These are phyloP conservation scores for Colletotrichum limetticola DNA, from an alignment of 2,329 filamentous ascomycete genomes.

Conservation along the genomic window DNA sequence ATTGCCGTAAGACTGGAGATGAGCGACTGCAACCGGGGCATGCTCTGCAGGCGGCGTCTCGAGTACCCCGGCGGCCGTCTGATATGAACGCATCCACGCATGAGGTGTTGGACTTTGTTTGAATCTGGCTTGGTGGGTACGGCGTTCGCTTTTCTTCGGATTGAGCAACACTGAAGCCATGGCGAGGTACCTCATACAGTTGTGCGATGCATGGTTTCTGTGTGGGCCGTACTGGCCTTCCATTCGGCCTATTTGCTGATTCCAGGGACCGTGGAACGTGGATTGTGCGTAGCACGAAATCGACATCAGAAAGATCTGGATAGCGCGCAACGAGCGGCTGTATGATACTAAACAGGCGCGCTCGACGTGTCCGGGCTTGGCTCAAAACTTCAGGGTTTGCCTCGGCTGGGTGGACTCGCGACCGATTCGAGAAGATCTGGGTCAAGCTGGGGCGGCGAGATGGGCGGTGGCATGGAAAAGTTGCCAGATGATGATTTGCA, in stretches of 20 bases:
- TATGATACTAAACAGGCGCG: not conserved
- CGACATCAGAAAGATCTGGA: constrained; percentile 26
- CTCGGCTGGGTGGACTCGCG: constrained; percentile 19
- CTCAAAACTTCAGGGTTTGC: not conserved
- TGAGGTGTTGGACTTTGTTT: not conserved
- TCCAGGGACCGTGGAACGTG: constrained; percentile 21
- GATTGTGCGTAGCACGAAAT: not conserved
- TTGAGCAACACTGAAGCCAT: not conserved
- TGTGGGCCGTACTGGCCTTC: not conserved
- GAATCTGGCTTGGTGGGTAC: not conserved
- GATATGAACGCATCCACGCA: not conserved
- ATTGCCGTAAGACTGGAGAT: constrained; percentile 9
- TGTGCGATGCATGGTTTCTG: not conserved
- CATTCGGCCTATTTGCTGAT: not conserved
- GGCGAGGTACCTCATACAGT: not conserved
- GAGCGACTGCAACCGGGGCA: constrained; percentile 25
- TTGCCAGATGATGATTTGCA: constrained; percentile 33
- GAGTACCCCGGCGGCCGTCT: not conserved
- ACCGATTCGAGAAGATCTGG: constrained; percentile 23
- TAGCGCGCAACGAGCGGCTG: constrained; percentile 16
- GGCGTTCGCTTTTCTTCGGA: not conserved
- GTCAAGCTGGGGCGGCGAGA: constrained; percentile 12
- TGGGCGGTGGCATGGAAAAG: constrained; percentile 16
- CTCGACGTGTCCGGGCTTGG: not conserved
- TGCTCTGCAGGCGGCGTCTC: constrained; percentile 1